Evolutionary conservation across 1,284 basidiomycete genomes (phyloP).

Genomic region (Megacollybia platyphylla): DNA sequence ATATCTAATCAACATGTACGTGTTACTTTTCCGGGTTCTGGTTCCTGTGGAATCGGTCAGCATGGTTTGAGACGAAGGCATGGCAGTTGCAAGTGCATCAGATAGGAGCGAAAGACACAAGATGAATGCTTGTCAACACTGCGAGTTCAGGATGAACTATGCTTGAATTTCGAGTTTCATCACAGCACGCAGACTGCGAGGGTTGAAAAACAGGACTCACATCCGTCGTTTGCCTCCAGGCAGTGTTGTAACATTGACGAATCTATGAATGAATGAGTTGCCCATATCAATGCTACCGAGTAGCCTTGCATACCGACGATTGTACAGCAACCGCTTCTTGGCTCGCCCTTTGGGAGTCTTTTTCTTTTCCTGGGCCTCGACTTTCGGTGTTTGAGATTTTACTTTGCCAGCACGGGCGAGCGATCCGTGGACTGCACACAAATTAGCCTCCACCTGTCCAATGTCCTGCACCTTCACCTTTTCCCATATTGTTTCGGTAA

Average conservation of each 20-base stretch:
- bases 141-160: conserved; percentile 87
- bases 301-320: conserved; percentile 60
- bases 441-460: not conserved
- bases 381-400: conserved; percentile 95
- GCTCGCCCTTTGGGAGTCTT: conserved; percentile 93
- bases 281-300: not conserved
- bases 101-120: conserved; percentile 91
- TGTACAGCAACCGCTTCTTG: conserved; percentile 92
- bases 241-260: conserved; percentile 88
- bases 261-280: conserved; percentile 32
- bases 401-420: conserved; percentile 99
- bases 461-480: conserved; percentile 27
- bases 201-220: conserved; percentile 43
- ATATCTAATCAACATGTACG: conserved; percentile 1
- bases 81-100: conserved; percentile 29
- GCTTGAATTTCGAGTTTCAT: conserved; percentile 65
- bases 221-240: conserved; percentile 93
- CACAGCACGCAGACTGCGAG: conserved; percentile 12
- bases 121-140: conserved; percentile 73
- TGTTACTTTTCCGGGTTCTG: conserved; percentile 74
- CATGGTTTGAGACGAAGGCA: conserved; percentile 6
- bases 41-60: conserved; percentile 43
- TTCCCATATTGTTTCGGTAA: conserved; percentile 41
- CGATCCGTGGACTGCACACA: conserved; percentile 86
- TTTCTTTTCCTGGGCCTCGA: conserved; percentile 97